phyloP scores from a whole-genome alignment of 2,329 filamentous ascomycete genomes.

The Fusarium palustre region DNA sequence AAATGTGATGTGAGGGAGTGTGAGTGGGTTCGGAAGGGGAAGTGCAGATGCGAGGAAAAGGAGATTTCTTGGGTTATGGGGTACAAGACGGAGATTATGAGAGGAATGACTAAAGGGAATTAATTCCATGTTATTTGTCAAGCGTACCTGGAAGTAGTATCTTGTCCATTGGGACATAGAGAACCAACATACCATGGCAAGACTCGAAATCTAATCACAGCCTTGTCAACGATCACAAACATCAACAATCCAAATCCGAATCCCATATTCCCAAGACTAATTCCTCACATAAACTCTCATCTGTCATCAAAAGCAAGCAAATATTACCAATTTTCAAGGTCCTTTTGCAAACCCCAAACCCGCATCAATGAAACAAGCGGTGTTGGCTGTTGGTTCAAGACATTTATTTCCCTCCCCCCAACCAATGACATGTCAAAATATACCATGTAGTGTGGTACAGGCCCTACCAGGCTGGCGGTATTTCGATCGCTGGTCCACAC shows the following conservation, averaged over 20 bases:
- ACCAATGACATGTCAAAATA: not conserved
- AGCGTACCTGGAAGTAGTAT: not conserved
- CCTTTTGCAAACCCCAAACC: slow-evolving; percentile 11
- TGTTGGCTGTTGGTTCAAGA: slow-evolving; percentile 21
- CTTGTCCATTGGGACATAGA: not conserved
- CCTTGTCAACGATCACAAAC: not conserved
- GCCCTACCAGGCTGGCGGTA: slow-evolving; percentile 27
- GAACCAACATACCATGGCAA: too few species aligned
- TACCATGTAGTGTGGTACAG: slow-evolving; percentile 1
- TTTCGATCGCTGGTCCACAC: not conserved
- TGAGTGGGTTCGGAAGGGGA: not conserved
- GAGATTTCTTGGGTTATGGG: not conserved
- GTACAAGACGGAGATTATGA: not conserved
- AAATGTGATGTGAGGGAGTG: not conserved
- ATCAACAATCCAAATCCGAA: not conserved
- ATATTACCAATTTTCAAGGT: slow-evolving; percentile 23
- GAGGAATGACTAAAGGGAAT: not conserved
- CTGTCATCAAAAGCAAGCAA: not conserved
- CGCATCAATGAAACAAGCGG: slow-evolving; percentile 21
- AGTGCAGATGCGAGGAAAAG: slow-evolving; percentile 1
- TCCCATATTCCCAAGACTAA: not conserved
- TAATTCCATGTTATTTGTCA: not conserved
- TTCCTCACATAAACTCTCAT: not conserved
- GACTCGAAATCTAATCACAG: not conserved
- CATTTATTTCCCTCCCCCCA: not conserved